Evolutionary conservation across 2,329 filamentous ascomycete species (phyloP).

Genomic region (Apiospora sp.): DNA sequence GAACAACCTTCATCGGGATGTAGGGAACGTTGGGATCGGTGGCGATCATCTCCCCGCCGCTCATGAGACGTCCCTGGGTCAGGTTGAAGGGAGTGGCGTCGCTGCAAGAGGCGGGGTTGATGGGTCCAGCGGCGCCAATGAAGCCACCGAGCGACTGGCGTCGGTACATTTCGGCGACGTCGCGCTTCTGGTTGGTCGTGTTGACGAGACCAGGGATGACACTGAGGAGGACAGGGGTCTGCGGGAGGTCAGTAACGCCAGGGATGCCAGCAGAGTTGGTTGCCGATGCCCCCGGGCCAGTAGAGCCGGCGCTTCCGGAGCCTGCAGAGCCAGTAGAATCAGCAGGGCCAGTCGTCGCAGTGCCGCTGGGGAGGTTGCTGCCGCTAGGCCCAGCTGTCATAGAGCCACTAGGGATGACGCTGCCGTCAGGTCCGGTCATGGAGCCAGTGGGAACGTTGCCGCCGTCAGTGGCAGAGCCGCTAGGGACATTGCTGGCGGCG

Average conservation of each 20-base stretch:
- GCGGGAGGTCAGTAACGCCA: constrained; percentile 31
- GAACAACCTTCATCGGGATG: constrained; percentile 30
- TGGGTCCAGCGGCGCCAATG: constrained; percentile 34
- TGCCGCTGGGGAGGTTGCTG: neutral
- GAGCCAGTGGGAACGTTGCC: neutral
- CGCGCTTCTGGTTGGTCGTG: constrained; percentile 27
- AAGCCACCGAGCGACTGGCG: constrained; percentile 30
- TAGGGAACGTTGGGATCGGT: constrained; percentile 32
- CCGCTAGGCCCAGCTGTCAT: neutral
- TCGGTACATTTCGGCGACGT: constrained; percentile 19
- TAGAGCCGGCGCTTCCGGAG: neutral
- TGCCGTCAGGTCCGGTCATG: neutral
- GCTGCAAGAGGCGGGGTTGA: constrained; percentile 34
- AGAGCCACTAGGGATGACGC: neutral
- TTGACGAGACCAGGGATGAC: constrained; percentile 28
- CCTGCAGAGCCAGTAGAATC: neutral
- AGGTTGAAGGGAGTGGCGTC: constrained; percentile 37
- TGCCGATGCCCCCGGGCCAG: constrained; percentile 13
- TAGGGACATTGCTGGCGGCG: neutral
- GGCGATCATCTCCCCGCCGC: constrained; percentile 32
- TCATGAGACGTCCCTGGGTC: constrained; percentile 32
- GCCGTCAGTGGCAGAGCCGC: neutral
- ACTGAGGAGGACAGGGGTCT: constrained; percentile 31
- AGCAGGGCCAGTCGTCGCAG: neutral
- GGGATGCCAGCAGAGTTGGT: constrained; percentile 27